Evolutionary conservation across 352 stramenopile species (phyloP), one percentile per base, ranked within the genome.

Genomic region (Bremia lactucae): DNA sequence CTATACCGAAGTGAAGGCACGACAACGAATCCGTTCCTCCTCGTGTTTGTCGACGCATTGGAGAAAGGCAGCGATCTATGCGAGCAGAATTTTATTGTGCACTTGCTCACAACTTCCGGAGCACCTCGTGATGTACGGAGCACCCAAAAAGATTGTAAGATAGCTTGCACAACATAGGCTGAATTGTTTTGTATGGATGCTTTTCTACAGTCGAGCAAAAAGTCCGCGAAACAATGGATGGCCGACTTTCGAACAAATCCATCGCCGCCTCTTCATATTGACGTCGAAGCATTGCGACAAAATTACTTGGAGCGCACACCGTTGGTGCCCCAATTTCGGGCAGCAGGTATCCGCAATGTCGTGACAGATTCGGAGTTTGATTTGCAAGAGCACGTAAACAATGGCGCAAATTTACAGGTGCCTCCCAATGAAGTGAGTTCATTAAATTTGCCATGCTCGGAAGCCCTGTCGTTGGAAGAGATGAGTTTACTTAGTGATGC

Each of bases 11-110:
- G 77, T 46, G 78, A 95, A 47, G 59, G 69, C 9, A 60, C 63
- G 0, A 58, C 36, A 7, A 87, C 69, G 38, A 95, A 95, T 42
- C 84, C 82, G 23, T 95, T 95, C 57, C 47, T 94, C 21, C 82
- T 82, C 3, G 77, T 92, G 15, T 88, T 95, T 43, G 49, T 94
- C 15, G 78, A 91, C 31, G 71, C 78, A 6, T 44, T 94, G 28
- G 82, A 94, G 43, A 80, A 75, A 36, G 63, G 61, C 38, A 82
- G 48, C 31, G 78, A 89, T 40, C 16, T 72, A 3, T 75, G 66
- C 31, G 81, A 93, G 52, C 86, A 88, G 42, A 82, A 86, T 28
- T 91, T 86, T 37, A 49, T 91, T 23, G 52, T 79, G 6, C 63
- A 87, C 31, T 52, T 92, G 47, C 61, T 94, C 22, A 67, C 67